Evolutionary conservation across 139 green algal species (phyloP).

Genomic region (Penium margaritaceum): DNA sequence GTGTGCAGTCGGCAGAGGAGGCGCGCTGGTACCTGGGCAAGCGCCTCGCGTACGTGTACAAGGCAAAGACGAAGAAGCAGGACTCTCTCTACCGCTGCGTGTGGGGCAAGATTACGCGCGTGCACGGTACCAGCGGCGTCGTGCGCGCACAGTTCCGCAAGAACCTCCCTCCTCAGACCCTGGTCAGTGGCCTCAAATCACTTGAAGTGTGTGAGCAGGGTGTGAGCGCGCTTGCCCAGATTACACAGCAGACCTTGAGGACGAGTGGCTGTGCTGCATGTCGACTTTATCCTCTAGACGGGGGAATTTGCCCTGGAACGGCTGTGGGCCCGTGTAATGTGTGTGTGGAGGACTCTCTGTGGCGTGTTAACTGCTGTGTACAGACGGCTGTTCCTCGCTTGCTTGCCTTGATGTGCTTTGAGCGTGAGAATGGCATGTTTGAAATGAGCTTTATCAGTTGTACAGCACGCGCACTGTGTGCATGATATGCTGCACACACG

Average conservation of each 20-base stretch:
- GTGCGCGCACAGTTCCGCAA: conserved; percentile 90
- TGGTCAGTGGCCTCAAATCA: conserved; percentile 8
- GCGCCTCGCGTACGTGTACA: conserved; percentile 96
- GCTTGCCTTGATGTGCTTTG: background rate
- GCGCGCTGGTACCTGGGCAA: conserved; percentile 94
- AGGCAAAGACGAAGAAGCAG: conserved; percentile 94
- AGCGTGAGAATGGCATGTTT: background rate
- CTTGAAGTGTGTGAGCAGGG: background rate
- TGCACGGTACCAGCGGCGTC: conserved; percentile 80
- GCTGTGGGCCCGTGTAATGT: background rate
- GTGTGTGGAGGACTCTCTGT: background rate
- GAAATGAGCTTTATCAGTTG: background rate
- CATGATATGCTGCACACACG: no score
- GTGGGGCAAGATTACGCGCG: conserved; percentile 80
- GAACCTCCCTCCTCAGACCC: conserved; percentile 76
- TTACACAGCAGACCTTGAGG: no score
- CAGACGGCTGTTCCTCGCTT: no score
- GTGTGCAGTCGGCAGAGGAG: conserved; percentile 77
- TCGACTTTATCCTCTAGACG: no score
- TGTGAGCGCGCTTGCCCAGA: background rate
- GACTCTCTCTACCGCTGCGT: conserved; percentile 82
- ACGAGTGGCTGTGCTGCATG: no score
- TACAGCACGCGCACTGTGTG: no score
- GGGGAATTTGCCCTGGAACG: background rate
- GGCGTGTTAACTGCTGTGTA: no score